Conservation (phyloP, 306 rosid genomes). For the Vicia villosa region DNA sequence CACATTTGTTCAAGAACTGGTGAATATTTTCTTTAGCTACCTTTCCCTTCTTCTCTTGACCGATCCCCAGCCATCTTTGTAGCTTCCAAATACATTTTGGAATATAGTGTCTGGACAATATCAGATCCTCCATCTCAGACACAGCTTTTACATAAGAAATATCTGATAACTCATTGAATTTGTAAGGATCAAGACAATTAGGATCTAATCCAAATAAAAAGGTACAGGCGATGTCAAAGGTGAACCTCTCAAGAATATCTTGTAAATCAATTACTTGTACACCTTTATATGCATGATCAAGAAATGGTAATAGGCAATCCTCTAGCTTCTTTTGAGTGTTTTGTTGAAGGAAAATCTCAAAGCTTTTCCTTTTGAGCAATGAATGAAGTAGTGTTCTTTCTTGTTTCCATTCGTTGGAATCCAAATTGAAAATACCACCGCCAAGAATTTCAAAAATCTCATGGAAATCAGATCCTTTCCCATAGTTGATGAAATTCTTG, state of each 20-base stretch:
- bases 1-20: neutral
- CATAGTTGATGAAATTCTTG: too few relatives aligned
- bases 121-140: neutral
- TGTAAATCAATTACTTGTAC: neutral
- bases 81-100: conserved; percentile 1
- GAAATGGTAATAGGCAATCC: neutral
- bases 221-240: neutral
- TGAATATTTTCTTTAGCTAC: neutral
- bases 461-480: neutral
- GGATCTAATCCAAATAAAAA: neutral
- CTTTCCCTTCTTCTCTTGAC: neutral
- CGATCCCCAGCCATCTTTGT: neutral
- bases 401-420: neutral
- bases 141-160: neutral
- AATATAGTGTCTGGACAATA: neutral
- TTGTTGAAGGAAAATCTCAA: neutral
- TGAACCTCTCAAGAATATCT: neutral
- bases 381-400: neutral
- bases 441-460: neutral
- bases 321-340: neutral
- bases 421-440: neutral
- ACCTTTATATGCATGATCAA: neutral
- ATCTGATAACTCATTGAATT: neutral
- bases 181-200: neutral
- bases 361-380: neutral